Evolutionary conservation across 768 basidiomycete genomes (phyloP), one percentile per base, ranked within the genome.

Genomic region (Boletus bicolor): DNA sequence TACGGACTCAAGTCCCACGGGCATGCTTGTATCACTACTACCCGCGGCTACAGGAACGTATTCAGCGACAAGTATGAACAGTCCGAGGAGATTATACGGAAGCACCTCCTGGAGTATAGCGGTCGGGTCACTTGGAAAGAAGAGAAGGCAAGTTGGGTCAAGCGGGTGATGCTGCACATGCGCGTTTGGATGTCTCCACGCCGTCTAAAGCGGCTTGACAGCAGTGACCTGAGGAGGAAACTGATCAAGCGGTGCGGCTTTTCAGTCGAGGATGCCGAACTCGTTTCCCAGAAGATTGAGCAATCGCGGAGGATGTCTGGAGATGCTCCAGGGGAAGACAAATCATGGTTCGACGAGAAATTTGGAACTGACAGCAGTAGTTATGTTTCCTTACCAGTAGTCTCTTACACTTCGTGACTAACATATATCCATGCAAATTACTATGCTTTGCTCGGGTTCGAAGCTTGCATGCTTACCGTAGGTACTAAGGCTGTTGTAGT

Each of bases 21-120:
- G 3, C 70, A 75, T 32, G 76, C 73, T 5, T 79, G 79, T 51
- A 64, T 78, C 56, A 77, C 75, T 7, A 67, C 75, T 7, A 65
- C 68, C 2, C 65, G 63, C n/a, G 68, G 63, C 7, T 63, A 57
- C 55, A 57, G 3, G 32, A 21, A 41, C 47, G 58, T 58, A 39
- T 69, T 60, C 24, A 54, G 48, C 38, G 65, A 70, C 17, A 72
- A 72, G 57, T 77, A 76, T 42, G 63, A 67, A 1, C 58, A 66
- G 34, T 77, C 76, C 7, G 72, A 44, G 53, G 49, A 42, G 42
- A 57, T 62, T 28, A 55, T 73, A 4, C 64, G 24, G 44, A 49
- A 56, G 35, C 49, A 68, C 7, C 51, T 69, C 35, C 44, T 66
- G 36, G 53, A 60, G 2, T 39, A 56, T 7, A 66, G 68, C 43